phyloP scores from a whole-genome alignment of 495 filamentous ascomycete genomes.

The Peziza echinospora region DNA sequence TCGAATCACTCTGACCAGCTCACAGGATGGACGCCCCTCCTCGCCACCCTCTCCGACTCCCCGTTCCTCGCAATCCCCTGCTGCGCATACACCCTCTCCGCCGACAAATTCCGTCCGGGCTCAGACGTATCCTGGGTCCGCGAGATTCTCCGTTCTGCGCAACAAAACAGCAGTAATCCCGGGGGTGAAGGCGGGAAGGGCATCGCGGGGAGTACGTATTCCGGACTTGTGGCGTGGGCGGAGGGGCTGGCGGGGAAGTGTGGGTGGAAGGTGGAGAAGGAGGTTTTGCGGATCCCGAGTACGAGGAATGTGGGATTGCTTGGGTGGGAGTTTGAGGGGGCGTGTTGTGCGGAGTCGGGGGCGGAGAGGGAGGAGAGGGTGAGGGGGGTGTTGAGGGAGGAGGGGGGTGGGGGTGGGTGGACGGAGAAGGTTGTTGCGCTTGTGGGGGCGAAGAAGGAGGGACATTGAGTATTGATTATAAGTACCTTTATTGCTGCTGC shows the following conservation, averaged over 20 bases:
- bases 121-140: constrained; percentile 31
- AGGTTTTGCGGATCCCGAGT: constrained; percentile 68
- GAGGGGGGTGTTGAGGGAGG: constrained; percentile 21
- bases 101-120: constrained; percentile 48
- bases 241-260: constrained; percentile 40
- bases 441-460: constrained; percentile 21
- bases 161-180: constrained; percentile 12
- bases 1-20: constrained; percentile 94
- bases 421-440: constrained; percentile 32
- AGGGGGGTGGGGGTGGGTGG: constrained; percentile 36
- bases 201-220: constrained; percentile 47
- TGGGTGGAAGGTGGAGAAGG: constrained; percentile 57
- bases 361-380: constrained; percentile 15
- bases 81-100: constrained; percentile 73
- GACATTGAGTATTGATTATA: no score
- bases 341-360: neutral
- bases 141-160: constrained; percentile 24
- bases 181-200: neutral
- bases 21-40: constrained; percentile 82
- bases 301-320: constrained; percentile 68
- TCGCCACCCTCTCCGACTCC: constrained; percentile 49
- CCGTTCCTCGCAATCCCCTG: constrained; percentile 87
- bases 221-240: constrained; percentile 51
- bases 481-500: no score
- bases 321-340: constrained; percentile 29